These are phyloP conservation scores for Circinella minor DNA, from an alignment of 371 early-diverging fungal species.

Conservation along the genomic window DNA sequence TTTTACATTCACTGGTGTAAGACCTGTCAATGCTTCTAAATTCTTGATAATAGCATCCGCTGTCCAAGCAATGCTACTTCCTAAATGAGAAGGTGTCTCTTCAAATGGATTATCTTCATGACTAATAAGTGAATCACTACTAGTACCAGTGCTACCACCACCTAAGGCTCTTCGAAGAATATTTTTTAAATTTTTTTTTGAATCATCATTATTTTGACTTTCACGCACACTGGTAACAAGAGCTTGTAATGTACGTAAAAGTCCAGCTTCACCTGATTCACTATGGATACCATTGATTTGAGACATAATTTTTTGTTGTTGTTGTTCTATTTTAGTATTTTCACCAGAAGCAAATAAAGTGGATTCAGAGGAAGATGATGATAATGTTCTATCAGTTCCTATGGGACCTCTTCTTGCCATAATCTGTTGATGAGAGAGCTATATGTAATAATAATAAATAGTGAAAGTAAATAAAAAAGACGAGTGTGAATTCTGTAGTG, in stretches of 20 bases:
- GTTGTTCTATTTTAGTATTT: not conserved
- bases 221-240: conserved; percentile 11
- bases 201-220: not conserved
- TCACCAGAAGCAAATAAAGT: too few species aligned
- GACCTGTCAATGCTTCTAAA: conserved; percentile 31
- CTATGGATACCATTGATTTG: conserved; percentile 21
- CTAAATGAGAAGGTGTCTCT: conserved; percentile 18
- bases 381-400: not conserved
- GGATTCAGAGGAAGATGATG: not conserved
- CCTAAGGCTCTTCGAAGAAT: conserved; percentile 10
- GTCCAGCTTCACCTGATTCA: conserved; percentile 25
- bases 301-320: not conserved
- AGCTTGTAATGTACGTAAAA: conserved; percentile 21
- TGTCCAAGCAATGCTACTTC: conserved; percentile 37
- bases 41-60: conserved; percentile 33
- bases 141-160: not conserved
- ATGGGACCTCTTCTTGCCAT: conserved; percentile 4
- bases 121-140: not conserved
- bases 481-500: not conserved
- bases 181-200: conserved; percentile 12
- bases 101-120: conserved; percentile 2
- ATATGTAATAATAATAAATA: not conserved
- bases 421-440: conserved; percentile 16
- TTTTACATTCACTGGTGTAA: conserved; percentile 28
- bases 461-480: not conserved